Evolutionary conservation across 1,284 basidiomycete species (phyloP).

Genomic region (Marasmius fiardii): DNA sequence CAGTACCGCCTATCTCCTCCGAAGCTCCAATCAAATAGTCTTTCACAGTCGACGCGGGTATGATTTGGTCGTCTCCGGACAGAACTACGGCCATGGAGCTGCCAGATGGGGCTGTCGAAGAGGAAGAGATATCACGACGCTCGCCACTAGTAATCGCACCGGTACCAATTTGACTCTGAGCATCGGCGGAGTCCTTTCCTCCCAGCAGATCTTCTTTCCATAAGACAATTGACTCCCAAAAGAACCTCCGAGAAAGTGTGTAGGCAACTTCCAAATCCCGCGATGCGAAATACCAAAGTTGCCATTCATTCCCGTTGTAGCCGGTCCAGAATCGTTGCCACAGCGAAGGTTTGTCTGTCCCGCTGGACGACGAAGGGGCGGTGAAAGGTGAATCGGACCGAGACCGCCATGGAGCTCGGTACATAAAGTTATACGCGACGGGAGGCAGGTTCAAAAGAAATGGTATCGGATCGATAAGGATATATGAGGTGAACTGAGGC

Average conservation of each 20-base stretch:
- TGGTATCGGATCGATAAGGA: slow-evolving; percentile 63
- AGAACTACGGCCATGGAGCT: slow-evolving; percentile 45
- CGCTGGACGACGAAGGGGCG: slow-evolving; percentile 7
- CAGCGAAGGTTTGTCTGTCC: too few relatives aligned
- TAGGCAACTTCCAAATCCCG: slow-evolving; percentile 60
- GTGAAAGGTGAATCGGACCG: neutral
- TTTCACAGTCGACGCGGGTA: slow-evolving; percentile 46
- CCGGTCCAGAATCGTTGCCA: slow-evolving; percentile 1
- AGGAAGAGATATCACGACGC: slow-evolving; percentile 3
- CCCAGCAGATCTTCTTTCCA: slow-evolving; percentile 53
- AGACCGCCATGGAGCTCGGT: slow-evolving; percentile 41
- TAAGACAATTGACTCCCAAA: slow-evolving; percentile 59
- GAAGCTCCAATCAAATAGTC: slow-evolving; percentile 52
- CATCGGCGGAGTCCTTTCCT: too few relatives aligned
- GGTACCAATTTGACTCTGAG: too few relatives aligned
- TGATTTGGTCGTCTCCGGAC: slow-evolving; percentile 55
- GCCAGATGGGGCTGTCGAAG: neutral
- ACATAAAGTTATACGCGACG: slow-evolving; percentile 64
- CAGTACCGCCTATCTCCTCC: slow-evolving; percentile 28
- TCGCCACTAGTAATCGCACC: slow-evolving; percentile 4
- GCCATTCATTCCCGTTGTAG: slow-evolving; percentile 53
- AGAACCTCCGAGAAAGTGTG: slow-evolving; percentile 56
- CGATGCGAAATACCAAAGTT: slow-evolving; percentile 65
- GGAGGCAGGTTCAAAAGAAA: slow-evolving; percentile 58
- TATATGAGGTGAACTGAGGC: slow-evolving; percentile 31